Evolutionary conservation across 768 basidiomycete genomes (phyloP).

Genomic region (Chiua virens): DNA sequence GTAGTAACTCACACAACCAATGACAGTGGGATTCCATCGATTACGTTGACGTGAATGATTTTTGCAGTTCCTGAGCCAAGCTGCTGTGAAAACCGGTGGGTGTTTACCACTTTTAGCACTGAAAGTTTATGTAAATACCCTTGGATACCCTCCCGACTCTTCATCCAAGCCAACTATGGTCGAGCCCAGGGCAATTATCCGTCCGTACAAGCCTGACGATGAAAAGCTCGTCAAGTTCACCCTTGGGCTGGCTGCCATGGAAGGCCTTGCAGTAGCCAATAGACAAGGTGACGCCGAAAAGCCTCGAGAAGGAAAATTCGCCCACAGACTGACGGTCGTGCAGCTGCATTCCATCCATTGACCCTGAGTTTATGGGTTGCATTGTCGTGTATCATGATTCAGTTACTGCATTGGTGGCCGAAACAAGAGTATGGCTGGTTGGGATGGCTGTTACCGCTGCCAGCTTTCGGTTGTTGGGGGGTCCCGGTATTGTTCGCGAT

Average conservation of each 20-base stretch:
- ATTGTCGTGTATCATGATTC: conserved; percentile 56
- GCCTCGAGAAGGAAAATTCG: not conserved
- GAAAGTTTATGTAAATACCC: not conserved
- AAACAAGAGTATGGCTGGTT: conserved; percentile 40
- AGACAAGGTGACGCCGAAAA: conserved; percentile 41
- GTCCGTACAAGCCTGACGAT: conserved; percentile 50
- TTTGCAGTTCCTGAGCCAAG: not conserved
- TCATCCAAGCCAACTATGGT: conserved; percentile 34
- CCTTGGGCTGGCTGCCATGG: conserved; percentile 66
- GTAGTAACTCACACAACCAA: no score
- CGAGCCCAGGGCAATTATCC: conserved; percentile 49
- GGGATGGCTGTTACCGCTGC: conserved; percentile 59
- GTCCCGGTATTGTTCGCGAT: conserved; percentile 64
- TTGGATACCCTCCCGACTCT: not conserved
- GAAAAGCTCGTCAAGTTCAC: conserved; percentile 61
- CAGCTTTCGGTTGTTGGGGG: conserved; percentile 61
- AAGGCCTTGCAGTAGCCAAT: conserved; percentile 68
- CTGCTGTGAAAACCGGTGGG: no score
- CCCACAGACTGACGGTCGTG: not conserved
- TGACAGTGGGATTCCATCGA: no score
- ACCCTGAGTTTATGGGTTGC: conserved; percentile 60
- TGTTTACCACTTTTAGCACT: not conserved
- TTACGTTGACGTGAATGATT: no score
- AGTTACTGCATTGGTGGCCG: conserved; percentile 71
- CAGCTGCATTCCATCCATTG: conserved; percentile 60